Percentiles rank a stretch among this genome's conserved stretches.
These are phyloP conservation scores for Camellia japonica DNA, from an alignment of 148 eudicot species.

Conservation along the genomic window DNA sequence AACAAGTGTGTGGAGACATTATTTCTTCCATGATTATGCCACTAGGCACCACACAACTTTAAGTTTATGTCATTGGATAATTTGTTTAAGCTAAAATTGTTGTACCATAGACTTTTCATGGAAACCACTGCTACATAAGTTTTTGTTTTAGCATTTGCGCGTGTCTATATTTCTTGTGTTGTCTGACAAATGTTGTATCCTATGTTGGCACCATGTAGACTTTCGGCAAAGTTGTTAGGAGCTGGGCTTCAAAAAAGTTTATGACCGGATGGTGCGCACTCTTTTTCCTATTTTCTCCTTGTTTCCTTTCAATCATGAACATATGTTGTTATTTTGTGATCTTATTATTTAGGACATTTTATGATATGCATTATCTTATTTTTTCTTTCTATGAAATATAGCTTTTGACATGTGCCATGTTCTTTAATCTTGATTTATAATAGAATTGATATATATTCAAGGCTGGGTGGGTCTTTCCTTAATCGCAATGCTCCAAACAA, in stretches of 20 bases:
- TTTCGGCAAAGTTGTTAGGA: constrained; percentile 77
- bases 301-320: background rate
- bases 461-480: too few species aligned
- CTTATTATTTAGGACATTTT: too few species aligned
- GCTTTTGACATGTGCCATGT: background rate
- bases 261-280: constrained; percentile 90
- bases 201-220: constrained; percentile 47
- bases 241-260: constrained; percentile 97
- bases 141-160: background rate
- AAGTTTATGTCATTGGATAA: background rate
- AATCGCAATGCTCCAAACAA: too few species aligned
- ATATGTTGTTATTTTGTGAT: constrained; percentile 1
- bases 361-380: background rate
- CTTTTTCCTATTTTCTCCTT: constrained; percentile 4
- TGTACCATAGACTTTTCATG: background rate
- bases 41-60: background rate
- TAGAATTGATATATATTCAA: too few species aligned
- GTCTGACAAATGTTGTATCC: constrained; percentile 12
- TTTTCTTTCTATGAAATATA: background rate
- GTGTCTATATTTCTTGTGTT: constrained; percentile 14
- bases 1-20: background rate
- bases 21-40: background rate
- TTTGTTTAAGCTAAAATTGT: background rate
- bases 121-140: background rate
- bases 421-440: background rate